A percentile compares a stretch with the other conserved stretches of the same genome.
These are phyloP conservation scores for Phytophthora pini DNA, from an alignment of 352 stramenopile species.

Conservation along the genomic window DNA sequence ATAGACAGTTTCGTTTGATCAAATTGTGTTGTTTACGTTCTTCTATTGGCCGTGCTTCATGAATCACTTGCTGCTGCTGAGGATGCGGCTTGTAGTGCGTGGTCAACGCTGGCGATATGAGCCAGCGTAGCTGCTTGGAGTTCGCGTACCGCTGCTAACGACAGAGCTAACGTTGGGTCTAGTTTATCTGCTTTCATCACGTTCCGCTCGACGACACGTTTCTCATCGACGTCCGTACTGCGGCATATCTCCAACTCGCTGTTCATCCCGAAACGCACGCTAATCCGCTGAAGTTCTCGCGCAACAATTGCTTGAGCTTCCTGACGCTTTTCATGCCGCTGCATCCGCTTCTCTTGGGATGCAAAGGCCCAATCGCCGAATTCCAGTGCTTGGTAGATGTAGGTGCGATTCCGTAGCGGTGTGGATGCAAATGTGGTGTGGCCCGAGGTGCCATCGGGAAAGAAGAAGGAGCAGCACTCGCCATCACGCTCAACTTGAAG, in stretches of 20 bases:
- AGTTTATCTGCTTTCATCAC: conserved; percentile 3
- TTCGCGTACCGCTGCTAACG: conserved; percentile 41
- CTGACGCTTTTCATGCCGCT: conserved; percentile 42
- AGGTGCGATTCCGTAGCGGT: conserved; percentile 44
- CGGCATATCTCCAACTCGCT: background rate
- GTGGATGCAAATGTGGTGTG: conserved; percentile 51
- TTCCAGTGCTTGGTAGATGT: conserved; percentile 61
- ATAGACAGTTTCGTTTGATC: conserved; percentile 50
- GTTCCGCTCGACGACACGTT: conserved; percentile 2
- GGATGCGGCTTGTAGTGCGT: conserved; percentile 31
- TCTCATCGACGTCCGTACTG: conserved; percentile 3
- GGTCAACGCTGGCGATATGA: conserved; percentile 60
- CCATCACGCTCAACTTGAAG: conserved; percentile 50
- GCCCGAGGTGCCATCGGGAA: conserved; percentile 46
- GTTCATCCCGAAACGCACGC: conserved; percentile 52
- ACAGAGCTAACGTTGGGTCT: conserved; percentile 24
- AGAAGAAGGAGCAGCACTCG: conserved; percentile 59
- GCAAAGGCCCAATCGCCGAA: conserved; percentile 76
- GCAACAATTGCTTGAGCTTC: conserved; percentile 35
- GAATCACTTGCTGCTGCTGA: conserved; percentile 16
- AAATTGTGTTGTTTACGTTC: conserved; percentile 30
- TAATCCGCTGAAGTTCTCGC: conserved; percentile 54
- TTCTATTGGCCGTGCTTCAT: conserved; percentile 16
- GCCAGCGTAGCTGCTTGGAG: conserved; percentile 57
- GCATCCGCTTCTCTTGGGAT: conserved; percentile 58